These are phyloP conservation scores for Neoconidiobolus thromboides DNA, from an alignment of 371 early-diverging fungal species.

Conservation along the genomic window DNA sequence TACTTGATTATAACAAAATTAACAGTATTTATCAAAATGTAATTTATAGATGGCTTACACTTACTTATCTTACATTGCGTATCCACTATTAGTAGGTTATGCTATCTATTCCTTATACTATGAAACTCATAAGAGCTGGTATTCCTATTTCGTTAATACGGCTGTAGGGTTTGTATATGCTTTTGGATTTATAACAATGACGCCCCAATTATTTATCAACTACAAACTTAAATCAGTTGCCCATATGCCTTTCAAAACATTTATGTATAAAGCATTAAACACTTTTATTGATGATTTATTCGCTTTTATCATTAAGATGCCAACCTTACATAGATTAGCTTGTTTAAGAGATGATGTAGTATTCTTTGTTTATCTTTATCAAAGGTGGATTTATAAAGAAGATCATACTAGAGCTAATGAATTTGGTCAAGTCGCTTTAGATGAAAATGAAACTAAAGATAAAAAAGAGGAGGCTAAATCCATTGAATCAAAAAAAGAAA, in stretches of 20 bases:
- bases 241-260: conserved; percentile 85
- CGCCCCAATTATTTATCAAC: conserved; percentile 87
- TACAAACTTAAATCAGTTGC: conserved; percentile 78
- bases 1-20: conserved; percentile 6
- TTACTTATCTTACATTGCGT: conserved; percentile 57
- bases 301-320: conserved; percentile 91
- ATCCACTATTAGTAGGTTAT: conserved; percentile 65
- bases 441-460: conserved; percentile 5
- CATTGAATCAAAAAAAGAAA: background rate
- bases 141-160: conserved; percentile 70
- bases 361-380: conserved; percentile 75
- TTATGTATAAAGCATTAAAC: conserved; percentile 87
- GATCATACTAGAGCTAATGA: conserved; percentile 79
- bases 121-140: conserved; percentile 82
- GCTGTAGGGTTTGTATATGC: conserved; percentile 70
- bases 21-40: conserved; percentile 10
- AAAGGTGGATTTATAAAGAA: conserved; percentile 67
- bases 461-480: background rate
- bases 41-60: conserved; percentile 45
- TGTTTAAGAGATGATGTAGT: conserved; percentile 78
- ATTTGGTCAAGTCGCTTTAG: conserved; percentile 70
- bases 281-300: conserved; percentile 91
- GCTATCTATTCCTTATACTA: conserved; percentile 66
- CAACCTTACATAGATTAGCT: conserved; percentile 78
- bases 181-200: conserved; percentile 83